Evolutionary conservation across 768 basidiomycete genomes (phyloP), one percentile per base, ranked within the genome.

Genomic region (Russula ochroleuca): DNA sequence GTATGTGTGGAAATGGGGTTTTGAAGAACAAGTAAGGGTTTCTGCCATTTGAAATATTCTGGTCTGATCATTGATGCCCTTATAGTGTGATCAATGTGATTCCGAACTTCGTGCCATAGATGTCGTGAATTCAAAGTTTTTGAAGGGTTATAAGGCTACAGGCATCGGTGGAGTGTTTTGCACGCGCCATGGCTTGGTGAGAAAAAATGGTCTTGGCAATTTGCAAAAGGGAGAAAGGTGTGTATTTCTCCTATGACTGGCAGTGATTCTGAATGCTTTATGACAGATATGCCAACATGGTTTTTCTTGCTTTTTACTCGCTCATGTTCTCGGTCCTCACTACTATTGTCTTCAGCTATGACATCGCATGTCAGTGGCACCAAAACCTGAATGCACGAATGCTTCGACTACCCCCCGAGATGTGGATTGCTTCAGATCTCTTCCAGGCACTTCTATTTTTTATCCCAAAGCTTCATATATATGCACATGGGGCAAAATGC

Each of bases 161-260:
- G 50, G 50, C 5, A 31, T 51, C 33, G 50, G 50, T 19, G 50
- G 50, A 0, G 50, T 51, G 50, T 33, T 51, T 13, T 51, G 31
- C n/a, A 31, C 50, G 14, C 50, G 19, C 14, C 50, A 51, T 51
- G 28, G 28, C 14, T 19, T 51, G 14, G 31, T 51, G 15, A 31
- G 50, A 13, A 50, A 28, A 3, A 50, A 50, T 15, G 48, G 48
- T 14, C 23, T 50, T 14, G 48, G 48, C 14, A 28, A 51, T 33
- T n/a, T 51, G 2, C 50, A 51, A 51, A 51, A 51, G 50, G 50
- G 50, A 51, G 50, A 51, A 51, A 51, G 50, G 50, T 49, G 8
- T 11, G 19, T 49, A 49, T 49, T n/a, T 0, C 31, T 8, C 33
- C 9, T 31, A 17, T 51, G 19, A 17, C 50, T 31, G 31, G 8